phyloP scores from a whole-genome alignment of 192 early-diverging fungal genomes.

The Spizellomyces sp. region DNA sequence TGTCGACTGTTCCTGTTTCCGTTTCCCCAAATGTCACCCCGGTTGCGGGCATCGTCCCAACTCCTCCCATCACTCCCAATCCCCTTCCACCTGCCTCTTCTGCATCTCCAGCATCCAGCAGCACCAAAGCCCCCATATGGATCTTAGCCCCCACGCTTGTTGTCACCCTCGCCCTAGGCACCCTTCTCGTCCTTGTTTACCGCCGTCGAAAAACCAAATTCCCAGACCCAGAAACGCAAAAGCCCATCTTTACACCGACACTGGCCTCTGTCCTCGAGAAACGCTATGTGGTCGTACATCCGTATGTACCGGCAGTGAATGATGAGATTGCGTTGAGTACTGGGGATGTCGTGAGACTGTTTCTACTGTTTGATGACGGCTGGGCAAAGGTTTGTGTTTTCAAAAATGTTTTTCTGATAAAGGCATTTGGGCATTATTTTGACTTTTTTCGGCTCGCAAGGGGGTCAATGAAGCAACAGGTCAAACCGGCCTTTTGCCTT shows the following conservation, averaged over 20 bases:
- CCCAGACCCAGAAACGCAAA: neutral
- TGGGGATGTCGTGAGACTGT: slow-evolving; percentile 35
- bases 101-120: neutral
- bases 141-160: neutral
- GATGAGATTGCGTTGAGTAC: slow-evolving; percentile 38
- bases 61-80: neutral
- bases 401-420: neutral
- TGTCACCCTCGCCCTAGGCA: neutral
- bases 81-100: neutral
- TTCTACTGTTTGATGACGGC: slow-evolving; percentile 46
- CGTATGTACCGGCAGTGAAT: slow-evolving; percentile 32
- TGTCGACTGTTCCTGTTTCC: neutral
- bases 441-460: neutral
- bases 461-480: slow-evolving; percentile 41
- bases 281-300: slow-evolving; percentile 30
- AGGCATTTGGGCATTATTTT: neutral
- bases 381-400: slow-evolving; percentile 29
- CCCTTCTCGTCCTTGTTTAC: neutral
- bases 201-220: neutral
- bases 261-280: slow-evolving; percentile 30
- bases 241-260: slow-evolving; percentile 2
- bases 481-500: slow-evolving; percentile 41
- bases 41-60: neutral
- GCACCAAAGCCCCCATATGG: neutral
- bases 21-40: slow-evolving; percentile 6